Base-by-base conservation (phyloP, 768 basidiomycete species). In the Mycena rosella region DNA sequence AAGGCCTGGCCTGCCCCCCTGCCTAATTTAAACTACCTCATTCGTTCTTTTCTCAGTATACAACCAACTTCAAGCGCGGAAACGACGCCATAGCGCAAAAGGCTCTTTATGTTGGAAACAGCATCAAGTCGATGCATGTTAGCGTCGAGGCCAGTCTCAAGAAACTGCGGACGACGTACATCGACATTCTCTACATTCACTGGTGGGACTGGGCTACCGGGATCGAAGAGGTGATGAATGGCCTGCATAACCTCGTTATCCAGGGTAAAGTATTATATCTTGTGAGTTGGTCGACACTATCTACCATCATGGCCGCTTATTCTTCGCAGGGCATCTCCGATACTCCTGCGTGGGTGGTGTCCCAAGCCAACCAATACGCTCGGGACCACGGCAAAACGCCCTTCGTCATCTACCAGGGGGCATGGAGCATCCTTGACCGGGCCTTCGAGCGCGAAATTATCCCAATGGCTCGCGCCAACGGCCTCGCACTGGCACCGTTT, bases 221-320 rank as follows among this genome's bases (percentile, higher is more conserved):
- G 18, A 79, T 90, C 52, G 84, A 86, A 72, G 88, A 91, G 74
- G 76, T 89, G 45, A 88, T 90, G 87, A 81, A 82, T 44, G 75
- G 79, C 10, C 77, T 90, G 9, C 85, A 90, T 67, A 76, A 80
- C 22, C 80, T 90, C 36, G 85, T 90, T 38, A 75, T 74, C 10
- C 72, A 79, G 34, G 84, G 88, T 20, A 87, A 89, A 68, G 86
- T 88, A 5, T 73, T 85, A 6, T 86, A 85, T 69, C 74, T 80
- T 15, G 80, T 80, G 68, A 64, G 75, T 49, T 24, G 69, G 76
- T 5, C 3, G 48, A 48, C 22, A 13, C 22, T 14, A 20, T 14
- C 40, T 11, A 27, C 14, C 20, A 29, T 17, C 4, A 18, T 30
- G 27, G 40, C 27, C 17, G 14, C 55, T 57, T 34, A 57, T 29